Evolutionary conservation across 2,329 filamentous ascomycete species (phyloP).

Genomic region (Cladosporium sp.): DNA sequence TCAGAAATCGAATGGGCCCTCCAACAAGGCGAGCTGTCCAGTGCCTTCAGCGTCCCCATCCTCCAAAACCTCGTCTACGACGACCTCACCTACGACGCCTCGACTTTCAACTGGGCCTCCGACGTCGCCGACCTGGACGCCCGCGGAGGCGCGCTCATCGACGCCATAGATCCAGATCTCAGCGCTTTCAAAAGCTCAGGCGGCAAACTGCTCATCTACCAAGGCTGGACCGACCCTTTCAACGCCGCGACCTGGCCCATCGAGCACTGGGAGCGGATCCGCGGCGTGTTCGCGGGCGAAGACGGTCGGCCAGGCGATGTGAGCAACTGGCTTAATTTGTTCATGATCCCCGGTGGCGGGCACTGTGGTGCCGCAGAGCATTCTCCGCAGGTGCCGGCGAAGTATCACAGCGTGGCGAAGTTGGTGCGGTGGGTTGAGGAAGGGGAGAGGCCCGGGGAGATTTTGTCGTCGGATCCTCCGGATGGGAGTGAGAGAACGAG

Average conservation of each 20-base stretch:
- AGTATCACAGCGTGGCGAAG: constrained; percentile 24
- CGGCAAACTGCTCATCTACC: constrained; percentile 37
- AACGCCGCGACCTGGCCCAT: constrained; percentile 30
- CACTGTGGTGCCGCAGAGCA: constrained; percentile 33
- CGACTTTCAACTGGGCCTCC: constrained; percentile 35
- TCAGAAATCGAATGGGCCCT: constrained; percentile 37
- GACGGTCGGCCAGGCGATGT: constrained; percentile 19
- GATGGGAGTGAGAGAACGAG: constrained; percentile 30
- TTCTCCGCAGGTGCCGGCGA: constrained; percentile 31
- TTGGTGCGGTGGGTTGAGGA: constrained; percentile 31
- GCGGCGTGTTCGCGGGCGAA: constrained; percentile 10
- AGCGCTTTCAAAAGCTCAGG: constrained; percentile 28
- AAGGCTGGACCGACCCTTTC: constrained; percentile 29
- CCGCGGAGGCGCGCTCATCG: constrained; percentile 34
- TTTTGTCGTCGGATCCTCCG: constrained; percentile 29
- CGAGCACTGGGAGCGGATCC: constrained; percentile 29
- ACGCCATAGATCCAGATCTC: constrained; percentile 34
- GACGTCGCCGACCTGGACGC: constrained; percentile 34
- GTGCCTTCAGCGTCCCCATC: constrained; percentile 36
- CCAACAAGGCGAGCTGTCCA: constrained; percentile 34
- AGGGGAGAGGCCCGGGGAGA: constrained; percentile 26
- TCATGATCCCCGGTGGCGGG: constrained; percentile 36
- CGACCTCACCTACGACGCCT: constrained; percentile 33
- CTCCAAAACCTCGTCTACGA: constrained; percentile 42
- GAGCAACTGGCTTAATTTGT: constrained; percentile 35